Base-by-base conservation (phyloP, 192 early-diverging fungal species). In the Gonapodya prolifera region DNA sequence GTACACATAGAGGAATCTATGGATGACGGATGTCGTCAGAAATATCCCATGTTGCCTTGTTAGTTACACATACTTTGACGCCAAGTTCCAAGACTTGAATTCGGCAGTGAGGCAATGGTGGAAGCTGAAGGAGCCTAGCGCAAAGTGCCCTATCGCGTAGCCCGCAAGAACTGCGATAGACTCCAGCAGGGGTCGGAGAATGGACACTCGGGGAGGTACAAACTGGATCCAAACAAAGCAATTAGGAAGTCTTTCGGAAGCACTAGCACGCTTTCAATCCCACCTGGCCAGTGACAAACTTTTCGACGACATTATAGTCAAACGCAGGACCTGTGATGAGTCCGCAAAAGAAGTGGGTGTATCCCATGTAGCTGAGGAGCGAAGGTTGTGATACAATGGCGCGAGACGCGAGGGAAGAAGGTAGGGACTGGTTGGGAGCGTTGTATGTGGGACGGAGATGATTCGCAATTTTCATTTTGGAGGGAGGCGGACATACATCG, bases 241-340 rank as follows among this genome's bases (percentile, higher is more conserved):
- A n/a, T n/a, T n/a, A n/a, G n/a, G n/a, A n/a, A n/a, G n/a, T n/a
- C n/a, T n/a, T n/a, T n/a, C n/a, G n/a, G 17, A 61, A 16, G 34
- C 16, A 29, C 34, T 16, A 16, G 35, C 16, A 16, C 0, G 29
- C 29, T 33, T 69, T 34, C 76, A 32, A 23, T 8, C 23, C 13
- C 29, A 78, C 82, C 77, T 89, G 85, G 70, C 83, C 82, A 1
- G 34, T 16, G 30, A 89, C 80, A 81, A 91, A 90, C 17, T 81
- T 77, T 33, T 85, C 79, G 77, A 89, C 91, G 28, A 84, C 83
- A 18, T 34, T 33, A 75, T 83, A 94, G 69, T 95, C 92, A 77
- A 94, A 92, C 0, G 93, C 89, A 0, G 95, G 95, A 23, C 95
- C 95, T 1, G 91, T 91, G 1, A 96, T 81, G 81, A 96, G 91